Percentiles rank a stretch among this genome's conserved stretches.
Conservation (phyloP, 805 yeast genomes). For the Spathaspora passalidarum region DNA sequence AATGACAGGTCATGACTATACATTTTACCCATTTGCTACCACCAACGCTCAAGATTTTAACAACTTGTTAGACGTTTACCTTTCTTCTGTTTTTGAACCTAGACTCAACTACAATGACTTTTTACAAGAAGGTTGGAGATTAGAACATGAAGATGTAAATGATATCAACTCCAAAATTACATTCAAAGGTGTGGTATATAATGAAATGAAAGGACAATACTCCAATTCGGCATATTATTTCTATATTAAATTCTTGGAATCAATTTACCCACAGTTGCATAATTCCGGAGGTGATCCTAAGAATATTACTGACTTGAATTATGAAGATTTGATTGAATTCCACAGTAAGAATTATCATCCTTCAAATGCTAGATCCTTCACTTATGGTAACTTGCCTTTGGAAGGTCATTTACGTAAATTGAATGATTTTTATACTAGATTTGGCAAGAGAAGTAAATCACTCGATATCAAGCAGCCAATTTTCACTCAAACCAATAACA, state of each 20-base stretch:
- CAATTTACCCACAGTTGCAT: constrained; percentile 78
- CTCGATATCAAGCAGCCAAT: constrained; percentile 46
- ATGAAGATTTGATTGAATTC: constrained; percentile 75
- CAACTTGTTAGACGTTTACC: constrained; percentile 82
- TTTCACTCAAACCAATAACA: constrained; percentile 16
- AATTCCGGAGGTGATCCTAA: constrained; percentile 95
- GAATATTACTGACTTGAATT: constrained; percentile 67
- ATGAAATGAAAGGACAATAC: constrained; percentile 97
- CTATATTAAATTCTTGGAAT: constrained; percentile 80
- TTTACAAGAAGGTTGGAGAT: constrained; percentile 95
- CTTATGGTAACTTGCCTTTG: constrained; percentile 80
- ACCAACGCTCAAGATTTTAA: constrained; percentile 79
- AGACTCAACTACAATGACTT: constrained; percentile 76
- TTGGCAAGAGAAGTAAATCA: constrained; percentile 46
- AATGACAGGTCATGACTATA: constrained; percentile 96
- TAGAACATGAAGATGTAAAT: constrained; percentile 64
- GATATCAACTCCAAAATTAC: constrained; percentile 60
- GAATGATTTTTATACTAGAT: constrained; percentile 45
- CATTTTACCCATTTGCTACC: constrained; percentile 94
- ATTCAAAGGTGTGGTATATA: constrained; percentile 95
- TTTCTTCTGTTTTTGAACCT: constrained; percentile 86
- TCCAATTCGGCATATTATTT: constrained; percentile 83
- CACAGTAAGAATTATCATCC: constrained; percentile 83
- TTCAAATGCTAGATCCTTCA: constrained; percentile 79
- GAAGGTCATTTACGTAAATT: constrained; percentile 56